These are phyloP conservation scores for Hypocrella siamensis DNA, from an alignment of 2,329 filamentous ascomycete genomes.

Conservation along the genomic window DNA sequence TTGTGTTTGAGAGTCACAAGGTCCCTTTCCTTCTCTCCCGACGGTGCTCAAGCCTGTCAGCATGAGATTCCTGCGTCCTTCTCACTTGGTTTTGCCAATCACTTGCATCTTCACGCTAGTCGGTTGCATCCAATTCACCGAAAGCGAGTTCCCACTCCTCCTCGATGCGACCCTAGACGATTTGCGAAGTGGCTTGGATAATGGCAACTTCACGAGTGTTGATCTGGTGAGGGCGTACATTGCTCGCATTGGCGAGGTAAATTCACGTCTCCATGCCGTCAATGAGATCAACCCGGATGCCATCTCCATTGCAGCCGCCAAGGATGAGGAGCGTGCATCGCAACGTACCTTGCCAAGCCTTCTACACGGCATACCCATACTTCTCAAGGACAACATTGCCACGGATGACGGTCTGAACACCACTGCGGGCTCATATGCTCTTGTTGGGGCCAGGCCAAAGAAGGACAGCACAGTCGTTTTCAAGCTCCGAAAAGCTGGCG, in stretches of 20 bases:
- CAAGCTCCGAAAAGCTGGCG: conserved; percentile 45
- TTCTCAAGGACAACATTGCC: conserved; percentile 54
- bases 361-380: conserved; percentile 47
- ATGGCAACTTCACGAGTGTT: conserved; percentile 17
- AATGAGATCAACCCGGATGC: conserved; percentile 23
- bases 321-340: conserved; percentile 14
- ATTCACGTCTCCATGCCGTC: conserved; percentile 12
- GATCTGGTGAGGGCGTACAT: conserved; percentile 18
- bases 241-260: conserved; percentile 12
- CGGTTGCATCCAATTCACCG: background rate
- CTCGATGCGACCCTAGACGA: conserved; percentile 9
- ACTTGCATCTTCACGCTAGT: background rate
- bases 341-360: conserved; percentile 17
- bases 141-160: conserved; percentile 4
- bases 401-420: conserved; percentile 48
- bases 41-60: background rate
- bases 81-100: background rate
- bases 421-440: conserved; percentile 45
- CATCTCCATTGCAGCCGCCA: conserved; percentile 16
- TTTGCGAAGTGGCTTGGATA: conserved; percentile 7
- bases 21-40: too few relatives aligned
- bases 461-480: conserved; percentile 41
- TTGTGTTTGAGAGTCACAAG: too few relatives aligned
- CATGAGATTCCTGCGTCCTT: too few relatives aligned
- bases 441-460: conserved; percentile 39